Percentiles rank a stretch among this genome's conserved stretches.
Conservation (phyloP, 352 stramenopile species). For the Pythium monospermum region DNA sequence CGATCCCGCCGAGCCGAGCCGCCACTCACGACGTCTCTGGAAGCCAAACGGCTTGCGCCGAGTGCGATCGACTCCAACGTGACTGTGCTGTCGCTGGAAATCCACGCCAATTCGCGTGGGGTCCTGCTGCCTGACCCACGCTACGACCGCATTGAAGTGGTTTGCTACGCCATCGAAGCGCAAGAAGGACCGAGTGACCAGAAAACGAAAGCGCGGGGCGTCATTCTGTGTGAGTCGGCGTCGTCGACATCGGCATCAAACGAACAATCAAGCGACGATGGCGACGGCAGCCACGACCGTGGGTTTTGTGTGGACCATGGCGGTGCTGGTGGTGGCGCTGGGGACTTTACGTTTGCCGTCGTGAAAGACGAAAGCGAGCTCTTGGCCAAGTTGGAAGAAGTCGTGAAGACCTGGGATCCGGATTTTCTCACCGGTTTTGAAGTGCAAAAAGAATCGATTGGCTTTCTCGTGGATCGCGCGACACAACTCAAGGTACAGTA, state of each 20-base stretch:
- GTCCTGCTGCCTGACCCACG: constrained; percentile 67
- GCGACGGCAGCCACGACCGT: neutral
- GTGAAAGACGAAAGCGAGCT: constrained; percentile 24
- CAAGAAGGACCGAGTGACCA: constrained; percentile 54
- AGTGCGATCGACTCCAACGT: constrained; percentile 54
- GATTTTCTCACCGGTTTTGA: constrained; percentile 23
- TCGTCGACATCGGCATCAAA: neutral
- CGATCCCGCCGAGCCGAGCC: neutral
- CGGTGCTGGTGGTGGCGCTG: neutral
- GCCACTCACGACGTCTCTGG: constrained; percentile 19
- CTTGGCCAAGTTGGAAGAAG: constrained; percentile 12
- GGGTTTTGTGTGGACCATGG: constrained; percentile 19
- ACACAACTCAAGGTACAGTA: constrained; percentile 17
- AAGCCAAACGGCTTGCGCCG: constrained; percentile 11
- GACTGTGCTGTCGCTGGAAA: constrained; percentile 75
- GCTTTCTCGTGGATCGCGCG: constrained; percentile 17
- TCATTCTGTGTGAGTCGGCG: constrained; percentile 37
- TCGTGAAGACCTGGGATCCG: constrained; percentile 20
- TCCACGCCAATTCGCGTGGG: constrained; percentile 52
- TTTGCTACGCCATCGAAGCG: constrained; percentile 69
- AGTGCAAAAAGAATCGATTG: constrained; percentile 21
- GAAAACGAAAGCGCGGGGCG: constrained; percentile 48
- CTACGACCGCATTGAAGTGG: constrained; percentile 48
- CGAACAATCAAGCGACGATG: constrained; percentile 2
- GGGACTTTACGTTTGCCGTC: constrained; percentile 17